phyloP scores from a whole-genome alignment of 2,329 filamentous ascomycete species.

The Ceratocystis alfenasii region DNA sequence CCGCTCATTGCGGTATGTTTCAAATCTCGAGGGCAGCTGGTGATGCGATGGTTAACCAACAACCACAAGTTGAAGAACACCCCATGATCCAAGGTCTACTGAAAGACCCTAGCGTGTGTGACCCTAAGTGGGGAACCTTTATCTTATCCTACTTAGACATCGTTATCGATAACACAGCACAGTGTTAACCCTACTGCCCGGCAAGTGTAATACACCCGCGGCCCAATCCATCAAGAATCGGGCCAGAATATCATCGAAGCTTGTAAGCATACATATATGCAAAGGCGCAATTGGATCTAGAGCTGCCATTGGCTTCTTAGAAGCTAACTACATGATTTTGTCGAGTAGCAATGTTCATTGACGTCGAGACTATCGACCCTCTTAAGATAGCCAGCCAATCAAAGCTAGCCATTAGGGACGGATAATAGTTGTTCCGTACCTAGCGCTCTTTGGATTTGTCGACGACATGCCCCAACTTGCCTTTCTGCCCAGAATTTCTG shows the following conservation, averaged over 20 bases:
- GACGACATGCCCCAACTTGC: constrained; percentile 28
- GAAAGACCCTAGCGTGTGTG: neutral
- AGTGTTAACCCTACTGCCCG: neutral
- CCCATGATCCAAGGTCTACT: too few species aligned
- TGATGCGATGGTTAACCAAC: neutral
- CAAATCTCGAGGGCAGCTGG: neutral
- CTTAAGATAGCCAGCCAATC: neutral
- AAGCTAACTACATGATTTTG: neutral
- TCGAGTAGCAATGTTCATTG: neutral
- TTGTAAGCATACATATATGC: neutral
- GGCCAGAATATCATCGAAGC: too few species aligned
- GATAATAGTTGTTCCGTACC: constrained; percentile 26
- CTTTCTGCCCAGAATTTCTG: neutral
- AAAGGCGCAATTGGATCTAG: neutral
- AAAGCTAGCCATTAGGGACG: constrained; percentile 23
- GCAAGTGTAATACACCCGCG: neutral
- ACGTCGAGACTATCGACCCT: neutral
- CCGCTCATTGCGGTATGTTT: constrained; percentile 15
- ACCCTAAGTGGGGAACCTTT: neutral
- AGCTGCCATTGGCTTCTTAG: too few species aligned
- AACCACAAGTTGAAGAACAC: neutral
- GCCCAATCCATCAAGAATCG: neutral
- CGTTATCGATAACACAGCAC: neutral
- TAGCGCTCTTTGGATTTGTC: constrained; percentile 31
- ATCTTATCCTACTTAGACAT: neutral